These are phyloP conservation scores for Corylus avellana DNA, from an alignment of 306 rosid genomes.

Conservation along the genomic window DNA sequence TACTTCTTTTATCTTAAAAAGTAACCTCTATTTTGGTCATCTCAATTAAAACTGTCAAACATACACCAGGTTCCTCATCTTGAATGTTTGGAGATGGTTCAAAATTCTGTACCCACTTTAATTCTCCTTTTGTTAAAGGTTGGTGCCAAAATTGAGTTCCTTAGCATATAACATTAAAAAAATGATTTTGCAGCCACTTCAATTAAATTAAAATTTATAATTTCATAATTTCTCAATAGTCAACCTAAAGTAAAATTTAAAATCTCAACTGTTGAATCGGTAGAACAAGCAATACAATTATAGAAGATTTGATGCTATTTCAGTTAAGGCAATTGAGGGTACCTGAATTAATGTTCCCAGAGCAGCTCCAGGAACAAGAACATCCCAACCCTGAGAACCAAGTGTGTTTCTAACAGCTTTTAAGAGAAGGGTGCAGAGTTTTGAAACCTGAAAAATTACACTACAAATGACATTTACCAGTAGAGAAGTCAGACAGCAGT, in stretches of 20 bases:
- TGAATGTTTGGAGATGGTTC: not conserved
- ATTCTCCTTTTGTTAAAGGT: not conserved
- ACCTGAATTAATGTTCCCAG: conserved; percentile 90
- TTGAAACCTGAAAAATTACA: conserved; percentile 96
- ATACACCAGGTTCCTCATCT: not conserved
- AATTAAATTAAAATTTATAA: not conserved
- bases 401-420: conserved; percentile 80
- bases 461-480: conserved; percentile 43
- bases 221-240: not conserved
- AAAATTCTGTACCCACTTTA: not conserved
- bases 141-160: not conserved
- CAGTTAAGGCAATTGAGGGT: conserved; percentile 24
- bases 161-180: not conserved
- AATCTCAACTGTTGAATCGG: not conserved
- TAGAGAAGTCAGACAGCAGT: conserved; percentile 30
- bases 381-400: conserved; percentile 99
- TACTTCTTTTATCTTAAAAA: not conserved
- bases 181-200: not conserved
- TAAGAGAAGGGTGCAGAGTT: conserved; percentile 78
- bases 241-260: too few species aligned
- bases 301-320: not conserved
- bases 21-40: not conserved
- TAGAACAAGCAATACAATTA: not conserved
- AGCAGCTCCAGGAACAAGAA: conserved; percentile 85
- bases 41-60: not conserved